phyloP scores from a whole-genome alignment of 2,329 filamentous ascomycete species.

The Clonostachys rosea region DNA sequence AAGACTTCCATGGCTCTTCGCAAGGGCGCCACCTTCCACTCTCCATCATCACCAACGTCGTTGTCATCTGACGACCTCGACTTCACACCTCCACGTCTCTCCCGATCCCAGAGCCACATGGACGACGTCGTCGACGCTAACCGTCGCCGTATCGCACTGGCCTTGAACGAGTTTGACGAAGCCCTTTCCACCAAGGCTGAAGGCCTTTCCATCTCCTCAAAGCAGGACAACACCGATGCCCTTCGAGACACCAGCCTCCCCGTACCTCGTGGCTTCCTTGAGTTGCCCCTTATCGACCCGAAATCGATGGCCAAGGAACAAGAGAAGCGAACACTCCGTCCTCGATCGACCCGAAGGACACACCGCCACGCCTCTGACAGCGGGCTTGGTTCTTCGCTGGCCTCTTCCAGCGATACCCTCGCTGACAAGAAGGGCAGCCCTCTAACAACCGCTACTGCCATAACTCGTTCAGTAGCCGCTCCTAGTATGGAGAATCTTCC shows the following conservation, averaged over 20 bases:
- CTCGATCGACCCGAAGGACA: conserved; percentile 48
- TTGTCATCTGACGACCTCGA: conserved; percentile 31
- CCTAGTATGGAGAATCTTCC: conserved; percentile 44
- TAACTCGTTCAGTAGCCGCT: conserved; percentile 55
- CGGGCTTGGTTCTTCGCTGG: conserved; percentile 79
- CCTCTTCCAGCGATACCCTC: conserved; percentile 38
- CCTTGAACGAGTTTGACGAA: conserved; percentile 62
- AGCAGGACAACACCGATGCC: conserved; percentile 11
- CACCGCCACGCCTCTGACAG: conserved; percentile 79
- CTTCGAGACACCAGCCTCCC: conserved; percentile 54
- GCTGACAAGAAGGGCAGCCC: conserved; percentile 28
- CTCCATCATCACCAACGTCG: conserved; percentile 32
- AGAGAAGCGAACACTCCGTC: conserved; percentile 46
- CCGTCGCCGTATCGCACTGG: conserved; percentile 63
- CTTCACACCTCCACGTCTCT: conserved; percentile 49
- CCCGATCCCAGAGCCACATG: conserved; percentile 64
- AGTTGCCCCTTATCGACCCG: conserved; percentile 47
- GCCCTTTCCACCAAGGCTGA: conserved; percentile 30
- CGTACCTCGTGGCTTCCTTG: conserved; percentile 54
- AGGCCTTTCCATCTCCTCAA: conserved; percentile 29
- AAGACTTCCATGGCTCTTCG: conserved; percentile 42
- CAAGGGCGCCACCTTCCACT: conserved; percentile 67
- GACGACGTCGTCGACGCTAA: conserved; percentile 70
- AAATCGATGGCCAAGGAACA: conserved; percentile 35
- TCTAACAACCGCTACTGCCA: conserved; percentile 44